Conservation (phyloP, 1,139 yeast species). For the Yamadazyma epiphylla region DNA sequence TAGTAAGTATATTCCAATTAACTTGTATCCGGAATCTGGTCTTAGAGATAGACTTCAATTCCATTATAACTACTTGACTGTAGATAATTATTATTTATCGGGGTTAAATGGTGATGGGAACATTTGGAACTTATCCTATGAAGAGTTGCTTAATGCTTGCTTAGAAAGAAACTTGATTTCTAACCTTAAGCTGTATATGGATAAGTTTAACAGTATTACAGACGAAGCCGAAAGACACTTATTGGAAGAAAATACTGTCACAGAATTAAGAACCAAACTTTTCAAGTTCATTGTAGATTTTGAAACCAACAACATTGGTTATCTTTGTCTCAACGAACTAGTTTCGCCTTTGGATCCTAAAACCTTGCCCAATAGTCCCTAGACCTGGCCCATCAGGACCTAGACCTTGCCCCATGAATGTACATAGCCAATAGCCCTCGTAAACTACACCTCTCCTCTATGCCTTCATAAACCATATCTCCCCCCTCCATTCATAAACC, state of each 20-base stretch:
- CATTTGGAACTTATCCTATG: constrained; percentile 40
- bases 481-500: no score
- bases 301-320: constrained; percentile 33
- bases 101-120: constrained; percentile 43
- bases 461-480: no score
- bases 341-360: constrained; percentile 5
- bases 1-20: constrained; percentile 35
- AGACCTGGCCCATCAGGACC: no score
- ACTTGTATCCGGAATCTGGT: constrained; percentile 32
- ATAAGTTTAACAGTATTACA: constrained; percentile 11
- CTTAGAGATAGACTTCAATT: constrained; percentile 36
- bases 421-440: no score
- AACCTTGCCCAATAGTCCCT: constrained; percentile 3
- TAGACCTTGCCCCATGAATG: no score
- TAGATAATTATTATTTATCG: constrained; percentile 48
- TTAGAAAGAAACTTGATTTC: constrained; percentile 46
- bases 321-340: constrained; percentile 18
- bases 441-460: no score
- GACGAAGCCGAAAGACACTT: constrained; percentile 11
- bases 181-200: constrained; percentile 19
- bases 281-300: constrained; percentile 32
- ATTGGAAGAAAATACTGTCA: constrained; percentile 12
- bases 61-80: constrained; percentile 41
- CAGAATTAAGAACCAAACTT: constrained; percentile 23
- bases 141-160: constrained; percentile 46